Evolutionary conservation across 106 monocot species (phyloP).

Genomic region (Amphibolis antarctica): DNA sequence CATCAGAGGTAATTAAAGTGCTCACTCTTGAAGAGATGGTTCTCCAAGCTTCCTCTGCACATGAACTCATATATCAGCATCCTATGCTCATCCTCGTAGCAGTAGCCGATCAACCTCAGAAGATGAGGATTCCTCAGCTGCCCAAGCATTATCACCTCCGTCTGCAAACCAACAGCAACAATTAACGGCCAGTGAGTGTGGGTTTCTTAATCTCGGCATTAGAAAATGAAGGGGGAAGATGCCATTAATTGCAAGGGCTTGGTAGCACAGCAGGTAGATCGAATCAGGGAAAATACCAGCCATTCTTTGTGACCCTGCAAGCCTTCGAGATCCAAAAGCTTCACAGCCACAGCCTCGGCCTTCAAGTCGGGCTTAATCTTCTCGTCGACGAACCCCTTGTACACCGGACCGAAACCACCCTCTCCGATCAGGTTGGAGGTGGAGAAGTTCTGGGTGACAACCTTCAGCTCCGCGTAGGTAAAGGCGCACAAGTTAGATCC

Average conservation of each 20-base stretch:
- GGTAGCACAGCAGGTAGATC: not conserved
- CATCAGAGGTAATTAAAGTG: no score
- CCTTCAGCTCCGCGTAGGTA: conserved; percentile 43
- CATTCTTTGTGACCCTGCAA: conserved; percentile 73
- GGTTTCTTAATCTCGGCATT: not conserved
- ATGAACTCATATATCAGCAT: conserved; percentile 21
- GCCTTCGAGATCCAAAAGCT: conserved; percentile 56
- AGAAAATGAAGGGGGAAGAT: not conserved
- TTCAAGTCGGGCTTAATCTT: conserved; percentile 42
- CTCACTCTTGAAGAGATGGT: conserved; percentile 58
- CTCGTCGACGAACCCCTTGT: conserved; percentile 56
- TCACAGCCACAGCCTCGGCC: conserved; percentile 52
- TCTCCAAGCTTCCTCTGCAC: conserved; percentile 56
- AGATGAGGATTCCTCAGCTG: conserved; percentile 9
- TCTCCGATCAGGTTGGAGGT: conserved; percentile 44
- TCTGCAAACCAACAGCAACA: not conserved
- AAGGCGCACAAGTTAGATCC: conserved; percentile 48
- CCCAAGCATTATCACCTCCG: conserved; percentile 9
- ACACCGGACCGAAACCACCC: conserved; percentile 76
- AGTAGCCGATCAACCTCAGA: conserved; percentile 7
- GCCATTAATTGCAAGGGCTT: not conserved
- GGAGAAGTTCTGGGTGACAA: conserved; percentile 42
- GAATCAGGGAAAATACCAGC: conserved; percentile 30
- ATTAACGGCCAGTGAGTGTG: no score
- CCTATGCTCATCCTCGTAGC: conserved; percentile 10